Evolutionary conservation across 768 basidiomycete species (phyloP).

Genomic region (Clavulina sp.): DNA sequence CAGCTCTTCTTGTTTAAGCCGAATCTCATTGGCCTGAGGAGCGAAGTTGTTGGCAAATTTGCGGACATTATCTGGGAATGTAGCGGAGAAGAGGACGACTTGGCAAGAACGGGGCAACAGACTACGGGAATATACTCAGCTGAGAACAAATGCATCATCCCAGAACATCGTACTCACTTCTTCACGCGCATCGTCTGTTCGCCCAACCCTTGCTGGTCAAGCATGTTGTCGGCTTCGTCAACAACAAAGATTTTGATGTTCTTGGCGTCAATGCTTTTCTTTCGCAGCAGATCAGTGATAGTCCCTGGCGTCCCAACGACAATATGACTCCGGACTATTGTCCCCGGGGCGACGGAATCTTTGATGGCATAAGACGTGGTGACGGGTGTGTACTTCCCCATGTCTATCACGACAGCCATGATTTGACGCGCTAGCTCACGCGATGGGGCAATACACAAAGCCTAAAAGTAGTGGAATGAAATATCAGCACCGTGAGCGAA

Average conservation of each 20-base stretch:
- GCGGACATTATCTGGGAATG: constrained; percentile 88
- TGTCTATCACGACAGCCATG: constrained; percentile 80
- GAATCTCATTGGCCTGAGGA: constrained; percentile 89
- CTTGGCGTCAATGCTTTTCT: constrained; percentile 58
- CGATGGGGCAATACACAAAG: constrained; percentile 92
- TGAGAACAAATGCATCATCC: background rate
- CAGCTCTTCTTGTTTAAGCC: constrained; percentile 83
- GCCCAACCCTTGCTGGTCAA: constrained; percentile 83
- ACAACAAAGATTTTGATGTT: constrained; percentile 84
- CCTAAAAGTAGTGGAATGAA: constrained; percentile 29
- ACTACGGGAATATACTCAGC: constrained; percentile 1
- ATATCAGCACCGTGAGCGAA: background rate
- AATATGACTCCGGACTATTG: constrained; percentile 61
- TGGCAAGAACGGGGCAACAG: constrained; percentile 26
- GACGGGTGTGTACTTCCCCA: constrained; percentile 89
- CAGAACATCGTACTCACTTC: constrained; percentile 39
- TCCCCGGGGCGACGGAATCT: constrained; percentile 29
- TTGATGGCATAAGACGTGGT: constrained; percentile 95
- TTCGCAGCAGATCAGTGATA: constrained; percentile 69
- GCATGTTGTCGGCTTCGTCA: constrained; percentile 98
- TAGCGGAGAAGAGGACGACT: constrained; percentile 94
- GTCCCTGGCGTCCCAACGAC: constrained; percentile 96
- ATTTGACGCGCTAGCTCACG: constrained; percentile 96
- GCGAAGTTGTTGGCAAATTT: constrained; percentile 86
- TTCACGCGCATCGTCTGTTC: constrained; percentile 89